Evolutionary conservation across 371 early-diverging fungal species (phyloP), one percentile per base, ranked within the genome.

Genomic region (Syncephalastrum sp.): DNA sequence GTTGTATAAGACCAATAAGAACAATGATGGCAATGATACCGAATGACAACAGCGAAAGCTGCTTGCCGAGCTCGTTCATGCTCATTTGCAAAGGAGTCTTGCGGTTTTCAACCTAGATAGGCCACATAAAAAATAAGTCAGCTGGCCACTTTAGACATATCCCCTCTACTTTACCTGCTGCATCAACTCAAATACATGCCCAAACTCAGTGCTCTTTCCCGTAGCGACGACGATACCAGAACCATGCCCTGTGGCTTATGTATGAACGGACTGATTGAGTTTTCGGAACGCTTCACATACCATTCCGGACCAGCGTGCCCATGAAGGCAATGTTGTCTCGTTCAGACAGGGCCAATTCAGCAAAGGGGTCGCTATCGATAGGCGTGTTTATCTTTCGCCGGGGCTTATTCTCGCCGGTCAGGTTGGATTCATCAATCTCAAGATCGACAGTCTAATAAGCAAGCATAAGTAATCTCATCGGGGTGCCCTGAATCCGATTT

Each of bases 341-440:
- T 55, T 93, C 91, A 3, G 87, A 83, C 23, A 94, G 71, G 5
- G 83, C 72, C 33, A 92, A 70, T 44, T 87, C 86, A 0, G 63
- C 56, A 60, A 74, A 80, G 14, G 60, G 57, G 50, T 65, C 69
- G 5, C 80, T 59, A 10, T 57, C 42, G 42, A 93, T 81, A 1
- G 79, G 81, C 19, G 88, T 82, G 3, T 62, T 60, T 27, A 77
- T 71, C 65, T 95, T 95, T 15, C 79, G 70, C 57, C 85, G 65
- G 10, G 95, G 91, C 65, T 89, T 85, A 44, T 82, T 91, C 68
- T 95, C 95, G n/a, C 93, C 95, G 12, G 94, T 94, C 67, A 95
- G 73, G 60, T 84, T 91, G 10, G 92, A 90, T 70, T 94, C 92
- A 67, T 94, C 94, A 53, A 94, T 83, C 57, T 91, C 88, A 42